Percentiles rank a stretch among this genome's conserved stretches.
Conservation (phyloP, 495 filamentous ascomycete species). For the Aspergillus campestris region DNA sequence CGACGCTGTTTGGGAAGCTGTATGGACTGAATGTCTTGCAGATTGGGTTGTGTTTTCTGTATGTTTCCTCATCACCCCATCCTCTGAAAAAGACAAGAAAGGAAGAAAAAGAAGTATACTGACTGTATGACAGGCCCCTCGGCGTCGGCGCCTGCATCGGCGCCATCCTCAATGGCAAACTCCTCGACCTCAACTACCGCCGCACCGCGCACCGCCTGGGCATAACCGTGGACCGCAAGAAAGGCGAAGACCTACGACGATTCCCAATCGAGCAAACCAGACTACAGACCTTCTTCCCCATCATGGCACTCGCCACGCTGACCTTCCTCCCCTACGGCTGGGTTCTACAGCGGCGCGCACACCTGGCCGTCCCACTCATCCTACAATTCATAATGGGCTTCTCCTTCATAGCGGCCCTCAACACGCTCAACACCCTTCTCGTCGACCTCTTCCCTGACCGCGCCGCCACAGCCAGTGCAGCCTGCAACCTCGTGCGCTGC, state of each 20-base stretch:
- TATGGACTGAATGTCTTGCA: slow-evolving; percentile 61
- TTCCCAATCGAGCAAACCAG: slow-evolving; percentile 56
- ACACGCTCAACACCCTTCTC: slow-evolving; percentile 34
- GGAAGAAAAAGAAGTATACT: not conserved
- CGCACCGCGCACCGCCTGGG: slow-evolving; percentile 39
- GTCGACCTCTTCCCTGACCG: slow-evolving; percentile 52
- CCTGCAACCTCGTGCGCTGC: slow-evolving; percentile 59
- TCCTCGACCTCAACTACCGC: slow-evolving; percentile 50
- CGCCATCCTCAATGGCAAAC: slow-evolving; percentile 45
- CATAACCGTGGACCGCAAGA: slow-evolving; percentile 38
- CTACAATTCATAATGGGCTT: slow-evolving; percentile 49
- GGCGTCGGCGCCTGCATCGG: slow-evolving; percentile 48
- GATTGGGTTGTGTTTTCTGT: slow-evolving; percentile 47
- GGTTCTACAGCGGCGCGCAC: slow-evolving; percentile 39
- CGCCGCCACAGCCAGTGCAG: slow-evolving; percentile 54
- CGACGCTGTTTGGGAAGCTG: slow-evolving; percentile 50
- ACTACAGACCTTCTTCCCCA: slow-evolving; percentile 39
- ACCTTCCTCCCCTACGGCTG: slow-evolving; percentile 49
- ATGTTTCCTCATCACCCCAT: slow-evolving; percentile 10
- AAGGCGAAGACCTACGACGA: slow-evolving; percentile 38
- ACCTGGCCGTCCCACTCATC: slow-evolving; percentile 43
- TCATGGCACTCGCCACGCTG: slow-evolving; percentile 30
- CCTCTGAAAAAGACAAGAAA: slow-evolving; percentile 13
- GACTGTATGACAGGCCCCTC: slow-evolving; percentile 32
- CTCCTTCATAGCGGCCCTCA: slow-evolving; percentile 42